Evolutionary conservation across 1,284 basidiomycete species (phyloP), one percentile per base, ranked within the genome.

Genomic region (Sparassis latifolia): DNA sequence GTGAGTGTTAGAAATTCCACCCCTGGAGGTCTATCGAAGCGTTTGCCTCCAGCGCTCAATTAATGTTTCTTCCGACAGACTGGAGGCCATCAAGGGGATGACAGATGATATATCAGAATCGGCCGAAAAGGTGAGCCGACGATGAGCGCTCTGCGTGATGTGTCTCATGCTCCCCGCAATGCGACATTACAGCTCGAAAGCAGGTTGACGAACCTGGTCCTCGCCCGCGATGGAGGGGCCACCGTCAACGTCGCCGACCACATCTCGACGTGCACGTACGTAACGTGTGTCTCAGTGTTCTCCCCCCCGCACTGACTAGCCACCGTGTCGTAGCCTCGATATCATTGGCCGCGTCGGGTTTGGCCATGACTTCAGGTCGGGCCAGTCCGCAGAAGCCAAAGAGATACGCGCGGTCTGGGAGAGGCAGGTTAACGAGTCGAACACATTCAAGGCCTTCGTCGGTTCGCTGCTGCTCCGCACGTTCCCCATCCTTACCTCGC

Each of bases 321-420:
- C 20, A 20, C 6, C 41, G 10, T 30, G 10, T 30, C 5, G n/a
- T 53, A 62, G 60, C n/a, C 54, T 62, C 42, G 60, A 62, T 53
- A 62, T 62, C 51, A 62, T 62, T 48, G 60, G 60, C 10, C 60
- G 58, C 50, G 60, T 62, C 50, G 60, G 58, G 20, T 62, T 62
- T 33, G 60, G 60, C 9, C 58, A 62, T 52, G 60, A 62, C 53
- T 62, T 62, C 57, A 55, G 55, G 49, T 48, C 58, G 4, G 60
- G 58, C 27, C 54, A 58, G 50, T 55, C 55, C 33, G 52, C 52
- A 10, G 60, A 62, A 45, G 58, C 60, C 30, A 51, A 56, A 46
- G 52, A 57, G 51, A 62, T 62, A 42, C 55, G 53, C 46, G 52
- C 57, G 27, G 58, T 56, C 29, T 62, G 60, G 60, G 42, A 48